Evolutionary conservation across 495 filamentous ascomycete species (phyloP), one percentile per base, ranked within the genome.

Genomic region (Lepraria neglecta): DNA sequence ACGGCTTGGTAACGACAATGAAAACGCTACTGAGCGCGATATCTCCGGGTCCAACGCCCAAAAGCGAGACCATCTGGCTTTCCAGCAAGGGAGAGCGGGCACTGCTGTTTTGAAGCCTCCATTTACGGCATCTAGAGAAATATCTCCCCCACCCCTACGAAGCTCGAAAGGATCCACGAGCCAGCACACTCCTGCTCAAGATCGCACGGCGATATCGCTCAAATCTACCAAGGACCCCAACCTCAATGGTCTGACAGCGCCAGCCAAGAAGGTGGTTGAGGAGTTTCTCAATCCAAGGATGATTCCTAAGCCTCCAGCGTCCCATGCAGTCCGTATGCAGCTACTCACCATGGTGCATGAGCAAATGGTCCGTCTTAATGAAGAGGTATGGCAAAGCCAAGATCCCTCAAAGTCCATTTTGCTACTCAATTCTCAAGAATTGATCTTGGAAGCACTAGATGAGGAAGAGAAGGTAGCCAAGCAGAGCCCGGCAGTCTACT

Each of bases 241-340:
- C 60, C 33, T 38, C 64, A 63, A 57, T 24, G 31, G 10, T 19
- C 3, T 17, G 7, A 47, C 42, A 38, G 63, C 64, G n/a, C 30
- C 65, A 58, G 54, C 30, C 40, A 76, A 75, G 65, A 71, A 73
- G 51, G 69, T 71, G 21, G 69, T 69, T 9, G 77, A 75, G 51
- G 80, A 82, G 68, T 69, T 78, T 5, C 75, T 97, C 44, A 96
- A 92, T 63, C 95, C 95, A 52, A 82, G 90, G n/a, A 82, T 88
- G 63, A 72, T 98, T 6, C 73, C 83, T 24, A 81, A 83, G 11
- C 77, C 87, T 0, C 92, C 94, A 12, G 87, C 87, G 4, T 67
- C 75, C 4, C 90, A 95, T 71, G 78, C 76, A 31, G 81, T 80
- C 45, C 84, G 94, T 28, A 70, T 84, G 33, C 77, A 82, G 46